Evolutionary conservation across 306 rosid species (phyloP).

Genomic region (Prinsepia uniflora): DNA sequence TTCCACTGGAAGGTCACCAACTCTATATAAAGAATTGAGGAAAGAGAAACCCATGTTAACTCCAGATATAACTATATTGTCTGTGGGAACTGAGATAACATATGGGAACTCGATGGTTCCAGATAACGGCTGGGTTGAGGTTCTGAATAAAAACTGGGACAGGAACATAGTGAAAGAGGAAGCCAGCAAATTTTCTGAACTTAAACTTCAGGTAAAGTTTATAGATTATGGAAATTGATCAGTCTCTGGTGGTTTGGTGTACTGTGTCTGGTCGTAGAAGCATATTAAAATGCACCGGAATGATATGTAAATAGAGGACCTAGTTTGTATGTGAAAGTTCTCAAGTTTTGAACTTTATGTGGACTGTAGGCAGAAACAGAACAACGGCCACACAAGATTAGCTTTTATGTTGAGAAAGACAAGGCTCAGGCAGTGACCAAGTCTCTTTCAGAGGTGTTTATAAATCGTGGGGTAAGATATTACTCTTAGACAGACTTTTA

Average conservation of each 20-base stretch:
- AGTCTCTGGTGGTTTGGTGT: constrained; percentile 8
- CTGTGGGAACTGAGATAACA: constrained; percentile 98
- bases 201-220: constrained; percentile 68
- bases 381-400: constrained; percentile 82
- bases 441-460: constrained; percentile 62
- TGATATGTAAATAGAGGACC: constrained; percentile 9
- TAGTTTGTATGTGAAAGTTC: constrained; percentile 14
- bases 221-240: constrained; percentile 6
- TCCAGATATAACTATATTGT: constrained; percentile 88
- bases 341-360: constrained; percentile 14
- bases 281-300: not conserved
- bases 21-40: constrained; percentile 82
- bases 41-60: constrained; percentile 93
- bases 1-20: constrained; percentile 92
- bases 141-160: constrained; percentile 79
- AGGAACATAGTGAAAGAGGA: constrained; percentile 64
- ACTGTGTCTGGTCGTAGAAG: constrained; percentile 5
- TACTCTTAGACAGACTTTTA: constrained; percentile 14
- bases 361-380: constrained; percentile 81
- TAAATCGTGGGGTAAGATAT: constrained; percentile 62
- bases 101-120: constrained; percentile 78
- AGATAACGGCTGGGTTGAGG: constrained; percentile 85
- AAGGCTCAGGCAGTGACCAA: constrained; percentile 62
- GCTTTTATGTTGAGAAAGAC: constrained; percentile 79
- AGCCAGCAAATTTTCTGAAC: constrained; percentile 69